Evolutionary conservation across 31 red algal genomes (phyloP).

Genomic region (Asparagopsis taxiformis): DNA sequence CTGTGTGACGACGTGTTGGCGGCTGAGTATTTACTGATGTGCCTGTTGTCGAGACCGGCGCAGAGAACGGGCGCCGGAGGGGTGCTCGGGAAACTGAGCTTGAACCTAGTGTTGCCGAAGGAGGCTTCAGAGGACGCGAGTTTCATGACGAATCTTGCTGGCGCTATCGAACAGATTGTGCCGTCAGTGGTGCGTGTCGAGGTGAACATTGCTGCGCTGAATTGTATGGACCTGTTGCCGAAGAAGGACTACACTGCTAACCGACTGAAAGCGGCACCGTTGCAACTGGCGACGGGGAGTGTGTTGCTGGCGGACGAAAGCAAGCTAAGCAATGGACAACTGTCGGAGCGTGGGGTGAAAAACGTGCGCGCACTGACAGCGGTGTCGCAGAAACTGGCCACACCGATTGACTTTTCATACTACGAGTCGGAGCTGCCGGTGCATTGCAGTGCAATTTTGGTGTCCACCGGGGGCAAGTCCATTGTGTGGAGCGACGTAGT

Average conservation of each 20-base stretch:
- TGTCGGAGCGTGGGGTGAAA: slow-evolving; percentile 62
- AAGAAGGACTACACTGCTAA: slow-evolving; percentile 64
- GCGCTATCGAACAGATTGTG: slow-evolving; percentile 28
- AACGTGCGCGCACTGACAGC: slow-evolving; percentile 54
- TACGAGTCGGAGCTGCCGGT: slow-evolving; percentile 45
- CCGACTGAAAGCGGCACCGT: slow-evolving; percentile 56
- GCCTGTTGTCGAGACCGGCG: slow-evolving; percentile 31
- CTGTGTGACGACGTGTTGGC: slow-evolving; percentile 55
- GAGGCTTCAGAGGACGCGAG: not conserved
- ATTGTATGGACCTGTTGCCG: slow-evolving; percentile 45
- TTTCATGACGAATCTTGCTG: not conserved
- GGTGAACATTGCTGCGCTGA: slow-evolving; percentile 61
- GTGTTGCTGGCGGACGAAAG: slow-evolving; percentile 58
- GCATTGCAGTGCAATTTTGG: slow-evolving; percentile 33
- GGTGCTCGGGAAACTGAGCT: slow-evolving; percentile 56
- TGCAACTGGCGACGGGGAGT: slow-evolving; percentile 51
- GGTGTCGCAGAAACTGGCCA: slow-evolving; percentile 9
- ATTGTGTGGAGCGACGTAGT: slow-evolving; percentile 48
- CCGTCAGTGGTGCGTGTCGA: slow-evolving; percentile 32
- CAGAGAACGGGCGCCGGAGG: slow-evolving; percentile 11
- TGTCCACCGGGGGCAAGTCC: slow-evolving; percentile 48
- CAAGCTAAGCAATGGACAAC: slow-evolving; percentile 37
- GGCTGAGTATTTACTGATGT: slow-evolving; percentile 63
- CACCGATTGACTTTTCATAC: slow-evolving; percentile 59
- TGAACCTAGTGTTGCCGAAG: slow-evolving; percentile 62